Conservation (phyloP, 1,284 basidiomycete species). For the Fomitopsis palustris region DNA sequence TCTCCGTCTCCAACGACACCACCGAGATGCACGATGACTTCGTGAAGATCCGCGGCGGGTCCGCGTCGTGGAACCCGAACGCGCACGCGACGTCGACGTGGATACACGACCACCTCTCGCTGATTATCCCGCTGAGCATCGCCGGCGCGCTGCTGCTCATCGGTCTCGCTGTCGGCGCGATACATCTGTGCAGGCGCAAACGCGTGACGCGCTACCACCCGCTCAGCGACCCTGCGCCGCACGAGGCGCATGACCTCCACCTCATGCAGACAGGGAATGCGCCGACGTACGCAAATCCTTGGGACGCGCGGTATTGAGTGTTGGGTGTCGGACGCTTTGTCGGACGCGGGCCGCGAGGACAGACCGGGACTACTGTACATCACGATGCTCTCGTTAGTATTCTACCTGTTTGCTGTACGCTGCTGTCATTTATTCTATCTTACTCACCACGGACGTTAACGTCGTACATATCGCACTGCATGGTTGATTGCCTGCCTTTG, state of each 20-base stretch:
- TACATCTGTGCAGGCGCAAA: slow-evolving; percentile 2
- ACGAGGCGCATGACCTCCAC: slow-evolving; percentile 18
- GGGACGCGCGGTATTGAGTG: slow-evolving; percentile 15
- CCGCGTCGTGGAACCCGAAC: slow-evolving; percentile 13
- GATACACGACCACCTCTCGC: slow-evolving; percentile 14
- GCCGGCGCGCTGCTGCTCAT: slow-evolving; percentile 19
- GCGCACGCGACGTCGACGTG: not conserved
- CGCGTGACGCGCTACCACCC: slow-evolving; percentile 13
- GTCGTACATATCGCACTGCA: not conserved
- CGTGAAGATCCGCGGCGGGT: slow-evolving; percentile 23
- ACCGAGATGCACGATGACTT: slow-evolving; percentile 30
- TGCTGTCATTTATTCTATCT: not conserved
- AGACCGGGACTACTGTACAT: not conserved
- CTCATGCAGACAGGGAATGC: slow-evolving; percentile 8
- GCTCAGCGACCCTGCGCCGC: slow-evolving; percentile 17
- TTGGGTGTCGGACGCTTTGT: too few relatives aligned
- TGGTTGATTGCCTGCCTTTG: too few relatives aligned
- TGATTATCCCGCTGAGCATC: slow-evolving; percentile 24
- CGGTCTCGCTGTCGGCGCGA: slow-evolving; percentile 3
- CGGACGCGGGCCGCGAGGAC: not conserved
- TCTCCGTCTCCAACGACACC: slow-evolving; percentile 27
- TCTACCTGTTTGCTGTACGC: not conserved
- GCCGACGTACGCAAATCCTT: slow-evolving; percentile 15
- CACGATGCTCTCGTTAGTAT: not conserved
- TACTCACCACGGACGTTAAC: not conserved